phyloP scores from a whole-genome alignment of 305 asterid species.

The Solanum chacoense region DNA sequence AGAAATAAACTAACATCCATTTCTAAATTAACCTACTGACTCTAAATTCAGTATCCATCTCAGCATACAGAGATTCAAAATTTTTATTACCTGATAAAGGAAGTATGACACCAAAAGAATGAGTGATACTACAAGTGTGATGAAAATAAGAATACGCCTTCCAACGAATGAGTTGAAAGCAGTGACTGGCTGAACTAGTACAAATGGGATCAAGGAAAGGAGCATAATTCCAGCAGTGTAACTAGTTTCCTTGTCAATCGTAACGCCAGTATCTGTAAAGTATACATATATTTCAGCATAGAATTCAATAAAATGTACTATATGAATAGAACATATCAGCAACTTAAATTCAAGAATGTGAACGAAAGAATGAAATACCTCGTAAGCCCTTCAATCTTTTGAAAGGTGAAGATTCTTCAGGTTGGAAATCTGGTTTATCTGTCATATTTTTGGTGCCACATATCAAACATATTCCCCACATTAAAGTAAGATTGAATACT shows the following conservation, averaged over 20 bases:
- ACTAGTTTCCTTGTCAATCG: conserved; percentile 52
- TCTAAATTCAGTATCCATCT: neutral
- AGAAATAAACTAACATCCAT: neutral
- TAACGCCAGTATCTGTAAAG: conserved; percentile 36
- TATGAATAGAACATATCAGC: neutral
- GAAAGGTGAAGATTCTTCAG: conserved; percentile 7
- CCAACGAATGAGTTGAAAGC: conserved; percentile 17
- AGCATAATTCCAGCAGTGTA: conserved; percentile 55
- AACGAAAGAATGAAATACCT: neutral
- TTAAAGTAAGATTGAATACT: conserved; percentile 33
- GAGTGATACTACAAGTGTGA: conserved; percentile 37
- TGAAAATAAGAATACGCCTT: conserved; percentile 26
- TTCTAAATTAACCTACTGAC: neutral
- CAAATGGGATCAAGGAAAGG: conserved; percentile 43
- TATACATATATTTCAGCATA: neutral
- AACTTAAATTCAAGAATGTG: neutral
- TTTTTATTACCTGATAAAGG: conserved; percentile 33
- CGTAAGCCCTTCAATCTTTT: neutral
- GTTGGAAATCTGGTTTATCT: neutral
- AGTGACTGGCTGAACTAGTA: conserved; percentile 29
- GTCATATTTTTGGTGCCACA: conserved; percentile 17
- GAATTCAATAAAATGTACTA: neutral
- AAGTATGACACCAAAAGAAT: conserved; percentile 30
- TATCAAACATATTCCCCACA: conserved; percentile 40
- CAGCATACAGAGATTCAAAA: neutral